Conservation (phyloP, 306 rosid species). For the Vicia villosa region DNA sequence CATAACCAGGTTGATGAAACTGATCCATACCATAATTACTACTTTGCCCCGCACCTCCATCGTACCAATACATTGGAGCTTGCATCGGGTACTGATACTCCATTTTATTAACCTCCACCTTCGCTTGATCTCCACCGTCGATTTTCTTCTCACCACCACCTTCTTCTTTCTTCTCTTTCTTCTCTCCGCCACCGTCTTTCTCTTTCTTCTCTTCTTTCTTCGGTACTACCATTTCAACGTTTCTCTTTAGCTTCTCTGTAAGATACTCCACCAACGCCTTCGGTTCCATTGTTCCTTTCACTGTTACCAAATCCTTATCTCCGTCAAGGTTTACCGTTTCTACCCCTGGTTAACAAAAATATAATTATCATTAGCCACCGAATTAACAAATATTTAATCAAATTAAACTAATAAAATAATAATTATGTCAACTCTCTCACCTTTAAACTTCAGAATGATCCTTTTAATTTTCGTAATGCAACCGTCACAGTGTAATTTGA, state of each 20-base stretch:
- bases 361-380: conserved; percentile 25
- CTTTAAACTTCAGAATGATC: conserved; percentile 51
- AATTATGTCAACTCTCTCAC: conserved; percentile 51
- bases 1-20: conserved; percentile 34
- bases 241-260: conserved; percentile 52
- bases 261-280: conserved; percentile 58
- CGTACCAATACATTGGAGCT: conserved; percentile 45
- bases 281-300: conserved; percentile 72
- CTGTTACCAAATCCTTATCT: conserved; percentile 68
- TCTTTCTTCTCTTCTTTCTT: conserved; percentile 60
- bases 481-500: conserved; percentile 87
- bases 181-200: conserved; percentile 31
- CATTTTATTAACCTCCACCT: conserved; percentile 57
- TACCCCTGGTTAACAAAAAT: conserved; percentile 53
- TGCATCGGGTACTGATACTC: conserved; percentile 44
- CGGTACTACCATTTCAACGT: conserved; percentile 65
- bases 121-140: conserved; percentile 23
- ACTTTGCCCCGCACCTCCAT: conserved; percentile 56
- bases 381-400: conserved; percentile 11
- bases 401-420: not conserved
- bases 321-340: conserved; percentile 54
- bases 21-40: conserved; percentile 37
- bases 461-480: conserved; percentile 69
- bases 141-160: conserved; percentile 42
- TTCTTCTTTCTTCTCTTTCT: conserved; percentile 33